Evolutionary conservation across 768 basidiomycete species (phyloP).

Genomic region (Trametes coccinea): DNA sequence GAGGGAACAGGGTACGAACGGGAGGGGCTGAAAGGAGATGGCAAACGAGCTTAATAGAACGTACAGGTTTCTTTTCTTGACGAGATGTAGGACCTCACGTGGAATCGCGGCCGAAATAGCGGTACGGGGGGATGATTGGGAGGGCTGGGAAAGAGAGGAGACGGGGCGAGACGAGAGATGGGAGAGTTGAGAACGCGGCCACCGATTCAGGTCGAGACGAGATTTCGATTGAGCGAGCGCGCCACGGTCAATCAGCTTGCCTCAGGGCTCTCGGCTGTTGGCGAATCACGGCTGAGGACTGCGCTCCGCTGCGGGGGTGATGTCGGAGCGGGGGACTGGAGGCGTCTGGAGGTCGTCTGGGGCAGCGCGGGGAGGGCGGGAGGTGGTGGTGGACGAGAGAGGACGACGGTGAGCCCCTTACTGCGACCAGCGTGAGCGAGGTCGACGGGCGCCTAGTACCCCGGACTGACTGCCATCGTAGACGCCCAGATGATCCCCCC

Average conservation of each 20-base stretch:
- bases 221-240: conserved; percentile 17
- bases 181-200: conserved; percentile 23
- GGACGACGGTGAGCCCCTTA: background rate
- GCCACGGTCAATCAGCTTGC: conserved; percentile 19
- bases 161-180: conserved; percentile 17
- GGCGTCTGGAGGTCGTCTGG: background rate
- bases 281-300: background rate
- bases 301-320: background rate
- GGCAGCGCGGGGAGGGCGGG: background rate
- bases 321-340: background rate
- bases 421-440: background rate
- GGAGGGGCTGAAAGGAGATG: conserved; percentile 12
- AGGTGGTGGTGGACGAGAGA: background rate
- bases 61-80: conserved; percentile 9
- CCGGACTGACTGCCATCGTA: conserved; percentile 4
- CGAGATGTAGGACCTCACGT: conserved; percentile 17
- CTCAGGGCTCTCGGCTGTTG: background rate
- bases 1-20: conserved; percentile 15
- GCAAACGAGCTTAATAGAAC: conserved; percentile 24
- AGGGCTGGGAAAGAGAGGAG: conserved; percentile 24
- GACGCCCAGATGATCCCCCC: conserved; percentile 16
- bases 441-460: background rate
- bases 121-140: conserved; percentile 25
- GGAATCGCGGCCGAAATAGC: conserved; percentile 20
- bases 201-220: conserved; percentile 23